Evolutionary conservation across 2,329 filamentous ascomycete species (phyloP).

Genomic region (Lachnum nothofagi): DNA sequence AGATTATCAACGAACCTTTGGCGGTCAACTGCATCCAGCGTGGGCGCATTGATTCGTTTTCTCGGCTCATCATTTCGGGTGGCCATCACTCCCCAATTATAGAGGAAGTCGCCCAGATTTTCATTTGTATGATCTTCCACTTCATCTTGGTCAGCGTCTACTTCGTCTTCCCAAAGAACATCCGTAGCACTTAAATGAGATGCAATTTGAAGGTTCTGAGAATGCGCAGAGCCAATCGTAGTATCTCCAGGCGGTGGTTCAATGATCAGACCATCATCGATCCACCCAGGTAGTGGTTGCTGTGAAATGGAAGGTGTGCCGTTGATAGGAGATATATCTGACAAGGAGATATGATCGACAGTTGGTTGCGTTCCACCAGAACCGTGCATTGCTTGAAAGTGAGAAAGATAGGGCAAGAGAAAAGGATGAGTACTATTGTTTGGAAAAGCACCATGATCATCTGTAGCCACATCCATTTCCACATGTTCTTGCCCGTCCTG

Average conservation of each 20-base stretch:
- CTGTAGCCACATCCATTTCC: conserved; percentile 15
- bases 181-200: conserved; percentile 9
- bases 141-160: conserved; percentile 29
- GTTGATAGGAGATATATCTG: conserved; percentile 5
- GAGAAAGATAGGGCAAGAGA: conserved; percentile 17
- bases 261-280: conserved; percentile 5
- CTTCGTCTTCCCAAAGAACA: conserved; percentile 13
- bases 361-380: not conserved
- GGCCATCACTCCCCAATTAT: conserved; percentile 38
- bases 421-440: conserved; percentile 29
- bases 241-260: conserved; percentile 5
- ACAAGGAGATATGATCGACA: conserved; percentile 9
- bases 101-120: conserved; percentile 46
- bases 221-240: conserved; percentile 7
- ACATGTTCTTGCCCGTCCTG: conserved; percentile 29
- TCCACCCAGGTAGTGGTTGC: conserved; percentile 5
- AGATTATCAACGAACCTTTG: conserved; percentile 19
- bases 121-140: conserved; percentile 41
- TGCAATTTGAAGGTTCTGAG: conserved; percentile 2
- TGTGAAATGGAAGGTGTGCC: not conserved
- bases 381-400: conserved; percentile 6
- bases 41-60: conserved; percentile 17
- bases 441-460: conserved; percentile 19
- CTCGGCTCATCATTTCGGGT: conserved; percentile 4
- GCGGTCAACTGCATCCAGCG: conserved; percentile 14